phyloP scores from a whole-genome alignment of 768 basidiomycete genomes.

The Dendrothele bispora region DNA sequence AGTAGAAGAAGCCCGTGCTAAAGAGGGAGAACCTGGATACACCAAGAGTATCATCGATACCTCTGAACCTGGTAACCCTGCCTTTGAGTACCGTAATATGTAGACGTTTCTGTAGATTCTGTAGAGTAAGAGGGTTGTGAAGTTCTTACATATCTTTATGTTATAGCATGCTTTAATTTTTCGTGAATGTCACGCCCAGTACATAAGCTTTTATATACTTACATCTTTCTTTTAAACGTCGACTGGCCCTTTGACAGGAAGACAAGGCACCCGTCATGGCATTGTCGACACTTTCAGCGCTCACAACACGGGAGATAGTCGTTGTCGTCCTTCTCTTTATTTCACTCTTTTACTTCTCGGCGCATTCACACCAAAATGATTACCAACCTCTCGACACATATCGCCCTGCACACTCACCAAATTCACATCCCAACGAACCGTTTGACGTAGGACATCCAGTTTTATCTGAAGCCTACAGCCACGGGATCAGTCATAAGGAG shows the following conservation, averaged over 20 bases:
- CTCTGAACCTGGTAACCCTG: conserved; percentile 87
- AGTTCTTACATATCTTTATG: too few relatives aligned
- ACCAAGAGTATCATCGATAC: conserved; percentile 70
- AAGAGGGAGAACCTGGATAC: conserved; percentile 55
- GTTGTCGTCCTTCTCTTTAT: conserved; percentile 40
- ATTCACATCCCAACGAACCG: neutral
- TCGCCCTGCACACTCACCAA: conserved; percentile 1
- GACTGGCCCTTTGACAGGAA: too few relatives aligned
- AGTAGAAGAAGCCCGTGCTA: conserved; percentile 65
- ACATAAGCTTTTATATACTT: too few relatives aligned
- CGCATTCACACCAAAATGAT: conserved; percentile 10
- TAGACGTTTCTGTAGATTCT: conserved; percentile 20
- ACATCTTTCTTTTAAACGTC: too few relatives aligned
- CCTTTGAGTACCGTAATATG: conserved; percentile 86
- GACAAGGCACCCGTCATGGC: too few relatives aligned
- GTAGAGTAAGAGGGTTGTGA: too few relatives aligned
- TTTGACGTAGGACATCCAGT: conserved; percentile 2
- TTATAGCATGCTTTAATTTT: too few relatives aligned
- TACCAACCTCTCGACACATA: conserved; percentile 15
- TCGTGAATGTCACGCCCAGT: too few relatives aligned
- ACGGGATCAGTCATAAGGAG: conserved; percentile 8
- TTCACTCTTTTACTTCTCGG: conserved; percentile 13
- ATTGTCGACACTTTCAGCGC: too few relatives aligned
- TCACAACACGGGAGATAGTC: conserved; percentile 44
- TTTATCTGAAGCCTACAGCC: conserved; percentile 5